A percentile compares a stretch with the other conserved stretches of the same genome.
phyloP scores from a whole-genome alignment of 148 eudicot genomes.

The Agrostemma githago region DNA sequence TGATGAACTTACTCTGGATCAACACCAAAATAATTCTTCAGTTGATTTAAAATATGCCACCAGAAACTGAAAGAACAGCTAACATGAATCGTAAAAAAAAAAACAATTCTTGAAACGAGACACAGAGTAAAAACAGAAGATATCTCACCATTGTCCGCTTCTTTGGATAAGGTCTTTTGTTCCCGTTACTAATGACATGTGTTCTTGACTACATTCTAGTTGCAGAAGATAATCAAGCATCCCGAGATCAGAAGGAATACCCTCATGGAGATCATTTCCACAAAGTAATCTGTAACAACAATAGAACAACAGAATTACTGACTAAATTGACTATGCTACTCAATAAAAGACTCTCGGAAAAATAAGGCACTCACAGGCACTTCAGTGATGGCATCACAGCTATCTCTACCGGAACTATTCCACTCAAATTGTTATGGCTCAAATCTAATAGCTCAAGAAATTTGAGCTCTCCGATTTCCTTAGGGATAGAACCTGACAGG shows the following conservation, averaged over 20 bases:
- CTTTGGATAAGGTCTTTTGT: slow-evolving; percentile 6
- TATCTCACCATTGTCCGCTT: slow-evolving; percentile 28
- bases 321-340: background rate
- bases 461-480: slow-evolving; percentile 44
- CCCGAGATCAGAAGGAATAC: slow-evolving; percentile 15
- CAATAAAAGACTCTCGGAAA: background rate
- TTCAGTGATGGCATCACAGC: slow-evolving; percentile 36
- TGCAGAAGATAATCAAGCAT: slow-evolving; percentile 19
- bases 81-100: too few species aligned
- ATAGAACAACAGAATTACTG: background rate
- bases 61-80: slow-evolving; percentile 23
- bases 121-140: background rate
- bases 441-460: slow-evolving; percentile 39
- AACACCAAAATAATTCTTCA: slow-evolving; percentile 20
- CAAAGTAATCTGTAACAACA: slow-evolving; percentile 30
- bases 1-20: slow-evolving; percentile 25
- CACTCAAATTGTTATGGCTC: slow-evolving; percentile 43
- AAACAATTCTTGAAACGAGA: too few species aligned
- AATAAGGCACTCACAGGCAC: slow-evolving; percentile 8
- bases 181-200: slow-evolving; percentile 3
- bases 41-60: slow-evolving; percentile 24
- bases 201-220: slow-evolving; percentile 17
- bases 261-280: slow-evolving; percentile 28
- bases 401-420: slow-evolving; percentile 36
- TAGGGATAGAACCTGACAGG: slow-evolving; percentile 43